phyloP scores from a whole-genome alignment of 306 rosid species.

The cucumber (Cucumis sativus) region Cucumber_9930_V3 NC_026655.2:2008501-2009000 shows the following conservation, averaged over 20 bases:
- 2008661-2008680: not conserved
- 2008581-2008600: not conserved
- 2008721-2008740: not conserved
- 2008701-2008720: not conserved
- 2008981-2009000: conserved; percentile 37
- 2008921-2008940: conserved; percentile 40
- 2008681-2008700: not conserved
- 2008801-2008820: not conserved
- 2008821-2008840: not conserved
- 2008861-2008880: conserved; percentile 2
- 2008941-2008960: conserved; percentile 32
- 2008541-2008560: not conserved
- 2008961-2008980: conserved; percentile 36
- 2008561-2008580: not conserved
- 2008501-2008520: not conserved
- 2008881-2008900: conserved; percentile 20
- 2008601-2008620: not conserved
- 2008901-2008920: conserved; percentile 20
- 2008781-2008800: not conserved
- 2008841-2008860: not conserved
- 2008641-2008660: not conserved
- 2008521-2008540: not conserved
- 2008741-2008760: not conserved
- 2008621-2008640: not conserved
- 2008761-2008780: not conserved